These are phyloP conservation scores for Cochlearia excelsa DNA, from an alignment of 345 rosid genomes.

Conservation along the genomic window DNA sequence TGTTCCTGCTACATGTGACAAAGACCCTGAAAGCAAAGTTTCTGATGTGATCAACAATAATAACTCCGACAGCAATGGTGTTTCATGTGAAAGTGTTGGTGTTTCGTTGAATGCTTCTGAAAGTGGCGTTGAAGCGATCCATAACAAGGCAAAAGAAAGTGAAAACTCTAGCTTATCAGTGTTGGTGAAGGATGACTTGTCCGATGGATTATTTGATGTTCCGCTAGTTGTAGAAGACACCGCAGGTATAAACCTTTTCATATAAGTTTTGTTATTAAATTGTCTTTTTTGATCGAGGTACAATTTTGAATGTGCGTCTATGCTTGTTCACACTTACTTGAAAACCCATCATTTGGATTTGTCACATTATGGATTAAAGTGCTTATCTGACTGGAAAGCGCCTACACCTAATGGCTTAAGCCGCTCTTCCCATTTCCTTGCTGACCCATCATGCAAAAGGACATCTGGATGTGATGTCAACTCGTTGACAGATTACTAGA, in stretches of 20 bases:
- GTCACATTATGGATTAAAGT: constrained; percentile 11
- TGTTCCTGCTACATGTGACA: too few species aligned
- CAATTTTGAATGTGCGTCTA: too few species aligned
- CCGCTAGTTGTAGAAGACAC: constrained; percentile 73
- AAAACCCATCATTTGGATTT: constrained; percentile 1
- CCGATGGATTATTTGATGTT: constrained; percentile 61
- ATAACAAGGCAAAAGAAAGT: constrained; percentile 50
- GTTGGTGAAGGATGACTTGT: constrained; percentile 43
- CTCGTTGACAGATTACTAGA: neutral
- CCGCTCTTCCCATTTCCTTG: neutral
- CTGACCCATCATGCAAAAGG: neutral
- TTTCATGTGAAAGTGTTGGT: constrained; percentile 52
- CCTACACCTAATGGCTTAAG: neutral
- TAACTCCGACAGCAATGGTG: constrained; percentile 55
- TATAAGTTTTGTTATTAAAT: neutral
- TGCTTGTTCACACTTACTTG: constrained; percentile 5
- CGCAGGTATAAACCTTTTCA: constrained; percentile 50
- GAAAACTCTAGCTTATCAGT: constrained; percentile 43
- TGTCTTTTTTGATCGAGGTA: constrained; percentile 6
- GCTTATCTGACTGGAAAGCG: neutral
- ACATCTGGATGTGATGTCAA: neutral
- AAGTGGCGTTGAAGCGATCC: constrained; percentile 40
- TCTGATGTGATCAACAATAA: constrained; percentile 40
- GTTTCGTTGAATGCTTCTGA: constrained; percentile 45
- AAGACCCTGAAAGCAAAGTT: constrained; percentile 49